Base-by-base conservation (phyloP, 345 rosid genomes). In the Cardiospermum halicacabum region DNA sequence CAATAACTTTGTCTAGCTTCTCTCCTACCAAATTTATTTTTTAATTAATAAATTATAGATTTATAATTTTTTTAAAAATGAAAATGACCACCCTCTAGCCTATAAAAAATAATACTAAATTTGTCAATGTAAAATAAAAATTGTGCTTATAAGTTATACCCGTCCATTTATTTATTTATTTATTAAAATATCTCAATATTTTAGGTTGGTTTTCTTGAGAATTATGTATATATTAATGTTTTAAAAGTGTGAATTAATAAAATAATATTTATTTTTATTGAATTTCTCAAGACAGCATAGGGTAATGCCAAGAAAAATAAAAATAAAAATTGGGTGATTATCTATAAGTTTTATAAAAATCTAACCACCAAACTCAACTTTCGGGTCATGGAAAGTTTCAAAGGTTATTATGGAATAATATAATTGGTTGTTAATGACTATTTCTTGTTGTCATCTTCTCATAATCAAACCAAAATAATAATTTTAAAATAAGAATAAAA, bases 11-110 rank as follows among this genome's bases (percentile, higher is more conserved):
- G 56, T 39, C 34, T 31, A 42, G 53, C 32, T 48, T 19, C 60
- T 45, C 66, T 58, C 62, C 49, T 37, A 68, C 68, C 74, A 60
- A 72, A 56, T 49, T 19, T 18, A n/a, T n/a, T n/a, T n/a, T n/a
- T n/a, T n/a, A n/a, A n/a, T 22, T 64, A 15, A 50, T 15, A 22
- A 42, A 43, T 56, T 26, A 19, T 9, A 45, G 49, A 56, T 37
- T 54, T 12, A 57, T 32, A 28, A 39, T 58, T 53, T n/a, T n/a
- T n/a, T 2, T 3, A 18, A 34, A 3, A 1, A 3, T 24, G 51
- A 53, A 3, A 64, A 53, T 25, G 51, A 64, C 37, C 40, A 16
- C 37, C 26, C 58, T 34, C 24, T n/a, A 15, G 15, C 50, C 26
- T 43, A 43, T 64, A 37, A 34, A 34, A 11, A 60, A 50, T 50